Percentiles rank a stretch among this genome's conserved stretches.
Conservation (phyloP, 1,139 yeast genomes). For the Pichia sp. region DNA sequence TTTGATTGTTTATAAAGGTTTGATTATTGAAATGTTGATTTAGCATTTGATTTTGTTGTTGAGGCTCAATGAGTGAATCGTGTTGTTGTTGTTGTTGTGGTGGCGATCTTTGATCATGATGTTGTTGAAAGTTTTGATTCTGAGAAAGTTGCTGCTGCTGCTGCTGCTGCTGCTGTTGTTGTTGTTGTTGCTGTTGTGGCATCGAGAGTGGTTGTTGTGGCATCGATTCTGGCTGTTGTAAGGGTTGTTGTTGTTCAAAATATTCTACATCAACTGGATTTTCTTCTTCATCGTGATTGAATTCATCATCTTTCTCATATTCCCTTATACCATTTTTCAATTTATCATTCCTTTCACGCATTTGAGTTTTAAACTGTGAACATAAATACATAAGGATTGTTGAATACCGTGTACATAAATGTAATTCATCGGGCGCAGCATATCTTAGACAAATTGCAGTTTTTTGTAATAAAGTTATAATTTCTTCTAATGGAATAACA, state of each 20-base stretch:
- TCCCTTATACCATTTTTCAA: constrained; percentile 21
- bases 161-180: too few relatives aligned
- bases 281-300: constrained; percentile 8
- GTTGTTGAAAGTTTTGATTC: too few relatives aligned
- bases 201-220: too few relatives aligned
- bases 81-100: not conserved
- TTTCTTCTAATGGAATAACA: constrained; percentile 64
- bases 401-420: constrained; percentile 74
- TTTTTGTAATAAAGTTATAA: constrained; percentile 57
- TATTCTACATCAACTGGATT: constrained; percentile 7
- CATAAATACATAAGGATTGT: constrained; percentile 73
- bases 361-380: constrained; percentile 55
- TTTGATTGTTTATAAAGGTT: too few relatives aligned
- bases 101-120: not conserved
- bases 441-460: constrained; percentile 74
- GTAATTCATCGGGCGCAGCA: constrained; percentile 86
- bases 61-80: not conserved
- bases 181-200: too few relatives aligned
- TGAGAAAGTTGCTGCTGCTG: too few relatives aligned
- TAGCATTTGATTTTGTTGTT: not conserved
- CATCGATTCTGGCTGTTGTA: too few relatives aligned
- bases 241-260: constrained; percentile 17
- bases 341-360: constrained; percentile 19
- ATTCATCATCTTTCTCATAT: constrained; percentile 24
- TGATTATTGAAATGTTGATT: not conserved